Conservation (phyloP, 495 filamentous ascomycete genomes). For the Cetradonia linearis region DNA sequence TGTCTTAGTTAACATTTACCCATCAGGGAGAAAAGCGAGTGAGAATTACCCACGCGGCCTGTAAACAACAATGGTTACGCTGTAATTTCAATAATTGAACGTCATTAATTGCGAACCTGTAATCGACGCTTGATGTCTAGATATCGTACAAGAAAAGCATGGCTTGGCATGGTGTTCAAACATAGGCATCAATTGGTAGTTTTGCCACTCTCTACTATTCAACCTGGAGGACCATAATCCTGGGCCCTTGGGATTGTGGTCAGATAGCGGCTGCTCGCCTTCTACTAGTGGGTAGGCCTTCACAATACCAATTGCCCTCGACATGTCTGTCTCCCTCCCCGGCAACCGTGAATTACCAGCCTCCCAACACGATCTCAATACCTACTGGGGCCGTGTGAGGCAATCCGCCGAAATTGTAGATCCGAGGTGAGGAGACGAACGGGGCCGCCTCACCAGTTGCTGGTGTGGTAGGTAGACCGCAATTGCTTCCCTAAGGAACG, state of each 20-base stretch:
- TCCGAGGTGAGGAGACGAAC: slow-evolving; percentile 64
- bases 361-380: slow-evolving; percentile 83
- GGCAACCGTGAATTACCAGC: slow-evolving; percentile 75
- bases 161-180: no score
- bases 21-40: no score
- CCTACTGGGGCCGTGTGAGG: slow-evolving; percentile 89
- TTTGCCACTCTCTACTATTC: no score
- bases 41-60: no score
- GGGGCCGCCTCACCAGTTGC: slow-evolving; percentile 19
- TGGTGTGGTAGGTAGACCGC: slow-evolving; percentile 26
- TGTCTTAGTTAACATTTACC: not conserved
- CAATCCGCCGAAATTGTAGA: slow-evolving; percentile 87
- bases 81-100: no score
- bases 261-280: not conserved
- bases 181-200: no score
- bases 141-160: no score
- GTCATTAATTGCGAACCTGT: no score
- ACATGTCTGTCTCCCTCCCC: slow-evolving; percentile 84
- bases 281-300: not conserved
- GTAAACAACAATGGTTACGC: not conserved
- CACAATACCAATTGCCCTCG: not conserved
- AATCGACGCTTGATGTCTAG: no score
- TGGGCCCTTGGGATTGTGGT: not conserved
- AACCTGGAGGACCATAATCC: not conserved
- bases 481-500: not conserved